These are phyloP conservation scores for Malus orientalis DNA, from an alignment of 306 rosid genomes.

Conservation along the genomic window DNA sequence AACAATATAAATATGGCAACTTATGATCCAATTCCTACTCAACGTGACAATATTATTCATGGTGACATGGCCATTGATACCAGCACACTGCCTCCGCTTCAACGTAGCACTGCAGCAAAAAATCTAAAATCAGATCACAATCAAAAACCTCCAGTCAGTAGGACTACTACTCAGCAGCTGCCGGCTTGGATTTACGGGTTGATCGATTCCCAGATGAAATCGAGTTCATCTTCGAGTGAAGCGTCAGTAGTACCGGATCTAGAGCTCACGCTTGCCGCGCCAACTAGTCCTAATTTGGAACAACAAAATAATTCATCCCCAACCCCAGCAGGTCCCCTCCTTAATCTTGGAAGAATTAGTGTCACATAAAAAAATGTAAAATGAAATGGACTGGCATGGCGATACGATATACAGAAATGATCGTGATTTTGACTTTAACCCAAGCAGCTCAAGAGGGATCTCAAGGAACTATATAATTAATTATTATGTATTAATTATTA, in stretches of 20 bases:
- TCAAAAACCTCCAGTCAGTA: slow-evolving; percentile 2
- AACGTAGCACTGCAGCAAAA: slow-evolving; percentile 10
- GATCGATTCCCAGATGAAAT: slow-evolving; percentile 28
- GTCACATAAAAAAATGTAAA: slow-evolving; percentile 26
- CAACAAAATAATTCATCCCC: slow-evolving; percentile 33
- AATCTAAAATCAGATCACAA: slow-evolving; percentile 10
- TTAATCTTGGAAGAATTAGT: slow-evolving; percentile 39
- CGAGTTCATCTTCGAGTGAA: slow-evolving; percentile 5
- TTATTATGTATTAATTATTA: slow-evolving; percentile 3
- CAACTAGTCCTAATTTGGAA: slow-evolving; percentile 32
- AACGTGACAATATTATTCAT: slow-evolving; percentile 6
- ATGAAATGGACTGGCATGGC: neutral
- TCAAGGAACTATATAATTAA: slow-evolving; percentile 5
- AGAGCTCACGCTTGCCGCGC: slow-evolving; percentile 72
- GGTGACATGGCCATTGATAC: neutral
- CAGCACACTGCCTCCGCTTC: slow-evolving; percentile 21
- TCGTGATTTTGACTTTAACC: slow-evolving; percentile 6
- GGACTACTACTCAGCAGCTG: neutral
- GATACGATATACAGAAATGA: neutral
- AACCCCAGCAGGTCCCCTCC: slow-evolving; percentile 18
- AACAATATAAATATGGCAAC: neutral
- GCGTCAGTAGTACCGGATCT: slow-evolving; percentile 38
- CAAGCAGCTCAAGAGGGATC: neutral
- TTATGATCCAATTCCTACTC: slow-evolving; percentile 1
- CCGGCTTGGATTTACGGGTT: slow-evolving; percentile 38